Percentiles rank a stretch among this genome's conserved stretches.
Evolutionary conservation across 148 eudicot species (phyloP).

Genomic region (Fagopyrum esculentum): DNA sequence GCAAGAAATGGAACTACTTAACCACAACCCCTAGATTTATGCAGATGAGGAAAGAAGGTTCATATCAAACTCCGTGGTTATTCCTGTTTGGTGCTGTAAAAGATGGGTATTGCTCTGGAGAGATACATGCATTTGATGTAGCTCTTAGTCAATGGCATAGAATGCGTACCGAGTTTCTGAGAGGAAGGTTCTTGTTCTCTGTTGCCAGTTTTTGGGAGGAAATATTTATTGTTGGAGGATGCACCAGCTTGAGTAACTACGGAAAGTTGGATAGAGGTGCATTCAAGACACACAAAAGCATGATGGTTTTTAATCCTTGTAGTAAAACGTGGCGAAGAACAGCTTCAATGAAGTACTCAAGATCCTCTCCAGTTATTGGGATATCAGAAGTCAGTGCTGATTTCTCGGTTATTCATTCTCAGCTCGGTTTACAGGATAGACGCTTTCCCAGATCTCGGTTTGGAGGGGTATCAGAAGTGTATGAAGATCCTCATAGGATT

Average conservation of each 20-base stretch:
- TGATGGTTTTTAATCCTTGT: slow-evolving; percentile 62
- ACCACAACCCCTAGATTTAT: slow-evolving; percentile 65
- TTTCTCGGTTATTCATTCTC: slow-evolving; percentile 40
- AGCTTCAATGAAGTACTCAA: slow-evolving; percentile 80
- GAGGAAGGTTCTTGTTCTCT: slow-evolving; percentile 84
- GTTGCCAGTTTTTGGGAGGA: slow-evolving; percentile 65
- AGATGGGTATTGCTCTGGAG: slow-evolving; percentile 86
- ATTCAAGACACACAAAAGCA: slow-evolving; percentile 80
- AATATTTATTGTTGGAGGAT: slow-evolving; percentile 80
- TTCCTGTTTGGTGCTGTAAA: slow-evolving; percentile 76
- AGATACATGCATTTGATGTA: slow-evolving; percentile 76
- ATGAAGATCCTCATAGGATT: slow-evolving; percentile 96
- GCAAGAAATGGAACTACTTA: slow-evolving; percentile 84
- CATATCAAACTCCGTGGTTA: slow-evolving; percentile 71
- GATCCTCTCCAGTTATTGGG: slow-evolving; percentile 86
- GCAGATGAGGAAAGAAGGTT: slow-evolving; percentile 68
- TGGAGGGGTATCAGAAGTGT: slow-evolving; percentile 84
- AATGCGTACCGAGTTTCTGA: slow-evolving; percentile 52
- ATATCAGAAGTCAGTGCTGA: slow-evolving; percentile 53
- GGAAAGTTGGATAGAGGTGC: slow-evolving; percentile 86
- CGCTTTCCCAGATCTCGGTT: slow-evolving; percentile 59
- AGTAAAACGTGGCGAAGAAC: slow-evolving; percentile 76
- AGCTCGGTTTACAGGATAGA: slow-evolving; percentile 57
- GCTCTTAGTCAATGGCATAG: slow-evolving; percentile 67
- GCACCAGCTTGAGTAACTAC: slow-evolving; percentile 73